Evolutionary conservation across 1,139 yeast genomes (phyloP).

Genomic region (Diutina scorzettiae): DNA sequence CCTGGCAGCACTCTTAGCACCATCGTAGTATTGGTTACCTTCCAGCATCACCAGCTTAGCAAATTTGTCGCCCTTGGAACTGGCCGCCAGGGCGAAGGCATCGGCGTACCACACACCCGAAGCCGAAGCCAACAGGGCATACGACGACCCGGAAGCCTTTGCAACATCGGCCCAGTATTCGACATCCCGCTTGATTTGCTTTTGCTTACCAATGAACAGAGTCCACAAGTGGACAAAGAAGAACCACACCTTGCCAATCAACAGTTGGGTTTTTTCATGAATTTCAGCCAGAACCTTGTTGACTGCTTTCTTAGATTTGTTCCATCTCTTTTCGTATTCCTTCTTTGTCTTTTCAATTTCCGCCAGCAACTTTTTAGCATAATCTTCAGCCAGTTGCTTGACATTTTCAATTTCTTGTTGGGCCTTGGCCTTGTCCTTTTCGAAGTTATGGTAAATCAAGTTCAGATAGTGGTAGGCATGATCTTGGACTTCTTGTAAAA

Average conservation of each 20-base stretch:
- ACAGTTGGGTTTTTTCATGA: background rate
- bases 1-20: constrained; percentile 8
- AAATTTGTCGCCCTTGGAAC: background rate
- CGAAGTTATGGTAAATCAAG: constrained; percentile 10
- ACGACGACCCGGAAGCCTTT: background rate
- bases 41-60: background rate
- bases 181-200: background rate
- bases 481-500: constrained; percentile 14
- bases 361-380: background rate
- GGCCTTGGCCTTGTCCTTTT: constrained; percentile 10
- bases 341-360: background rate
- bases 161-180: constrained; percentile 2
- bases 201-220: background rate
- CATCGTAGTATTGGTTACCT: background rate
- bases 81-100: background rate
- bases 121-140: background rate
- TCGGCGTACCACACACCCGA: constrained; percentile 4
- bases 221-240: background rate
- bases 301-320: constrained; percentile 7
- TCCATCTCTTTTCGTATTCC: background rate
- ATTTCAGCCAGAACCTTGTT: constrained; percentile 6
- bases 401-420: constrained; percentile 12
- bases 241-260: background rate
- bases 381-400: constrained; percentile 12
- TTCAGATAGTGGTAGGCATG: constrained; percentile 15